A percentile compares a stretch with the other conserved stretches of the same genome.
These are phyloP conservation scores for Hymenoscyphus fructigenus DNA, from an alignment of 2,329 filamentous ascomycete genomes.

Conservation along the genomic window DNA sequence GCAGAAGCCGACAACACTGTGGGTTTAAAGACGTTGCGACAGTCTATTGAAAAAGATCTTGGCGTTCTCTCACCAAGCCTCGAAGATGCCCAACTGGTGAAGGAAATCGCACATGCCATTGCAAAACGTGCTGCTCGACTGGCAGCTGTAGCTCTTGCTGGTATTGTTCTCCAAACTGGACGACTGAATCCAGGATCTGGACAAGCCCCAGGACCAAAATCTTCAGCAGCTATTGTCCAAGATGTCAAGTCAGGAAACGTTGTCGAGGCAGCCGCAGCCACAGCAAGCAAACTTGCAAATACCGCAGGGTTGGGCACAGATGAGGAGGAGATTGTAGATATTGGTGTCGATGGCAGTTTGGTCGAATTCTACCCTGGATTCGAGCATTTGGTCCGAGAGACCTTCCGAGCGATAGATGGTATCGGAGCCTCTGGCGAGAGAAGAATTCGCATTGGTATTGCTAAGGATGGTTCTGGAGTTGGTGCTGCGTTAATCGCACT, in stretches of 20 bases:
- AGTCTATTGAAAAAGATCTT: conserved; percentile 74
- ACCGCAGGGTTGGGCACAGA: conserved; percentile 30
- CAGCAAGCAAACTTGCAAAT: conserved; percentile 30
- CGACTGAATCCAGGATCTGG: conserved; percentile 53
- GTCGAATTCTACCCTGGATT: conserved; percentile 97
- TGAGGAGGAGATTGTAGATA: conserved; percentile 70
- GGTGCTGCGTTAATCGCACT: conserved; percentile 93
- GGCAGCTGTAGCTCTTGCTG: conserved; percentile 83
- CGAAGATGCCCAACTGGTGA: conserved; percentile 87
- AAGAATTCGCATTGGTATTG: conserved; percentile 89
- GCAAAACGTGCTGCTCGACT: conserved; percentile 86
- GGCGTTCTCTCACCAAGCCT: conserved; percentile 72
- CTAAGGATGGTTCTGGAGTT: conserved; percentile 95
- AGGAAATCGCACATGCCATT: conserved; percentile 77
- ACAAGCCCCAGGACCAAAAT: conserved; percentile 22
- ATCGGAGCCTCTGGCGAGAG: conserved; percentile 78
- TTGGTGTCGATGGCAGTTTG: conserved; percentile 91
- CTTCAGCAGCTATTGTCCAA: conserved; percentile 27
- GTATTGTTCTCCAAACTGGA: conserved; percentile 77
- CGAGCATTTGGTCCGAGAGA: conserved; percentile 82
- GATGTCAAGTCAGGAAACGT: conserved; percentile 32
- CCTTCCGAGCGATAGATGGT: conserved; percentile 70
- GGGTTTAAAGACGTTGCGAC: conserved; percentile 70
- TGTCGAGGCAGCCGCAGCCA: conserved; percentile 27
- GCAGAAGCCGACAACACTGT: conserved; percentile 77